A percentile compares a stretch with the other conserved stretches of the same genome.
These are phyloP conservation scores for Gaillardinia entomophila DNA, from an alignment of 805 yeast genomes.

Conservation along the genomic window DNA sequence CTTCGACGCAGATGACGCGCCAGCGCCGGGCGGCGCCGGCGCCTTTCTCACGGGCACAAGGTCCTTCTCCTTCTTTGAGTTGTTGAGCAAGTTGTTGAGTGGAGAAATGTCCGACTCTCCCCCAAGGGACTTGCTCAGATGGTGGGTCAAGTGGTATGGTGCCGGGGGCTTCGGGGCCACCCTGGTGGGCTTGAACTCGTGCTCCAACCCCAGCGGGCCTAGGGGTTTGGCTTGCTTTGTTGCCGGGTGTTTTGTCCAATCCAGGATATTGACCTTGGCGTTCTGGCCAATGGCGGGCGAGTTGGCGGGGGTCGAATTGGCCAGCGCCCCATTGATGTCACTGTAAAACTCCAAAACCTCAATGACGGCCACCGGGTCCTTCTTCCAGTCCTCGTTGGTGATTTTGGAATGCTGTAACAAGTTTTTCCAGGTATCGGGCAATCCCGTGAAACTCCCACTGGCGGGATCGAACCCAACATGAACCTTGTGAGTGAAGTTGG, in stretches of 20 bases:
- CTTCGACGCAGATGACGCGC: conserved; percentile 2
- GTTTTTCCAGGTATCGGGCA: conserved; percentile 54
- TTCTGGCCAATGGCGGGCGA: conserved; percentile 12
- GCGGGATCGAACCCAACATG: conserved; percentile 85
- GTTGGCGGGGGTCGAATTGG: conserved; percentile 22
- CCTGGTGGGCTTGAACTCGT: conserved; percentile 28
- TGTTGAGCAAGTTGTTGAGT: conserved; percentile 24
- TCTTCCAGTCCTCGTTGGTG: conserved; percentile 57
- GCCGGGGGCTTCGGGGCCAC: conserved; percentile 41
- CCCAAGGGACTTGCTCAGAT: conserved; percentile 4
- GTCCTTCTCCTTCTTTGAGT: conserved; percentile 17
- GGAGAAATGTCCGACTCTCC: conserved; percentile 19
- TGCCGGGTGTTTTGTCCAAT: conserved; percentile 32
- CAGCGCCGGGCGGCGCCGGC: conserved; percentile 45
- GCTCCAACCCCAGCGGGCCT: conserved; percentile 1
- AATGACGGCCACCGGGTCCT: conserved; percentile 59
- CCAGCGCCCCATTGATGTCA: conserved; percentile 39
- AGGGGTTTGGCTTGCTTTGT: conserved; percentile 1
- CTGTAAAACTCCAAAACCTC: conserved; percentile 54
- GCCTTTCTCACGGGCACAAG: conserved; percentile 49
- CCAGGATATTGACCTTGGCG: conserved; percentile 27
- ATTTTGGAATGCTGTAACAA: conserved; percentile 53
- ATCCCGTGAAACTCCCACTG: conserved; percentile 50
- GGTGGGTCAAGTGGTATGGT: conserved; percentile 31
- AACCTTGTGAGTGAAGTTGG: conserved; percentile 90